phyloP scores from a whole-genome alignment of 2,329 filamentous ascomycete species.

The Cercospora sojina region DNA sequence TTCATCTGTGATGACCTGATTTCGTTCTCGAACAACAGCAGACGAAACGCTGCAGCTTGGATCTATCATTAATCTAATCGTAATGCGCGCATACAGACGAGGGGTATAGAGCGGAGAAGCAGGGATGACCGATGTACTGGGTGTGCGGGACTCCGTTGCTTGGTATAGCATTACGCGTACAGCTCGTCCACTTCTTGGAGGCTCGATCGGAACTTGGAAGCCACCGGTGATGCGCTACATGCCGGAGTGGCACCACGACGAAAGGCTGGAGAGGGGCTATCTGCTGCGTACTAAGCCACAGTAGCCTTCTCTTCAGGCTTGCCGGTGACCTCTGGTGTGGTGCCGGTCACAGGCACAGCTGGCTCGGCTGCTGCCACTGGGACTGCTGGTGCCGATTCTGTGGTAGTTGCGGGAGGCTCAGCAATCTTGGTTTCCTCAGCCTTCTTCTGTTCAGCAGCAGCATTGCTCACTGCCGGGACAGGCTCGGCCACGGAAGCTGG shows the following conservation, averaged over 20 bases:
- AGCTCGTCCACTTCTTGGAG: not conserved
- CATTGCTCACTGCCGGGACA: not conserved
- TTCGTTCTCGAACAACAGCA: not conserved
- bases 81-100: not conserved
- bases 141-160: not conserved
- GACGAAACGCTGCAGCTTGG: not conserved
- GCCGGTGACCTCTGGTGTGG: constrained; percentile 14
- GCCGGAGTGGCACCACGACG: not conserved
- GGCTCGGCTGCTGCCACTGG: not conserved
- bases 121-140: not conserved
- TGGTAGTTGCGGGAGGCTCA: not conserved
- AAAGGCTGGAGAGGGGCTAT: constrained; percentile 1
- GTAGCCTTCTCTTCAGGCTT: constrained; percentile 22
- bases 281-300: constrained; percentile 14
- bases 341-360: not conserved
- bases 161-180: not conserved
- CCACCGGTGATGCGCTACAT: not conserved
- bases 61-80: not conserved
- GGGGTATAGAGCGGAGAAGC: constrained; percentile 15
- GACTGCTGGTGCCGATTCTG: not conserved
- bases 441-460: constrained; percentile 1
- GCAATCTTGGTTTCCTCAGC: not conserved
- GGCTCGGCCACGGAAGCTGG: constrained; percentile 10
- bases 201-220: not conserved
- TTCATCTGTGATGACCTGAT: constrained; percentile 30